These are phyloP conservation scores for Penicillium rolfsii DNA, from an alignment of 2,329 filamentous ascomycete genomes.

Conservation along the genomic window DNA sequence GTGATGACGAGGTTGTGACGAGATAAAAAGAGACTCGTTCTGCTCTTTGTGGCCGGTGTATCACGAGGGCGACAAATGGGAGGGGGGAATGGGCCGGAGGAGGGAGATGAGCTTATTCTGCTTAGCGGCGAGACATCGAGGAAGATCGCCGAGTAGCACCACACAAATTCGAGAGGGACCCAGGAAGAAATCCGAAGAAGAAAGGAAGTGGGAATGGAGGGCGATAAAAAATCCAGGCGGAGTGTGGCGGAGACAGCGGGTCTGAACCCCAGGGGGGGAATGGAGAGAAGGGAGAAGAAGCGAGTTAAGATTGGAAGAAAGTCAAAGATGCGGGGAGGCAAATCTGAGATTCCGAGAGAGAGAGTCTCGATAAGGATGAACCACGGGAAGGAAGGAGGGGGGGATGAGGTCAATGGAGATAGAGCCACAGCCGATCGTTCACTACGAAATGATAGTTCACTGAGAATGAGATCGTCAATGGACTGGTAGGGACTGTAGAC, in stretches of 20 bases:
- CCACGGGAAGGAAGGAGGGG: background rate
- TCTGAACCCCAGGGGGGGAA: background rate
- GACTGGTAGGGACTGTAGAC: no score
- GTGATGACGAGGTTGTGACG: background rate
- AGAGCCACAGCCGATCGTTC: background rate
- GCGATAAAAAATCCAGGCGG: background rate
- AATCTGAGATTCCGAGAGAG: background rate
- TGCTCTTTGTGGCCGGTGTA: background rate
- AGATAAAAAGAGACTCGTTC: background rate
- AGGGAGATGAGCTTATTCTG: background rate
- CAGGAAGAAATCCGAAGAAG: background rate
- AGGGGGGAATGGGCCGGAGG: background rate
- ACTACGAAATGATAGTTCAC: background rate
- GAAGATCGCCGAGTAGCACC: background rate
- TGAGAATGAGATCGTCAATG: background rate
- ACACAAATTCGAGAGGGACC: background rate
- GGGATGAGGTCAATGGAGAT: no score
- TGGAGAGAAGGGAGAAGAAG: background rate
- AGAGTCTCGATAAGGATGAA: background rate
- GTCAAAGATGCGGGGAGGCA: background rate
- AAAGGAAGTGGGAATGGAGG: background rate
- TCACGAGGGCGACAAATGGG: background rate
- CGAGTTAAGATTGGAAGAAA: background rate
- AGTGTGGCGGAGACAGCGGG: conserved; percentile 2
- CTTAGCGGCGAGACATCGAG: background rate